These are phyloP conservation scores for Sporothrix humicola DNA, from an alignment of 2,329 filamentous ascomycete species.

Conservation along the genomic window DNA sequence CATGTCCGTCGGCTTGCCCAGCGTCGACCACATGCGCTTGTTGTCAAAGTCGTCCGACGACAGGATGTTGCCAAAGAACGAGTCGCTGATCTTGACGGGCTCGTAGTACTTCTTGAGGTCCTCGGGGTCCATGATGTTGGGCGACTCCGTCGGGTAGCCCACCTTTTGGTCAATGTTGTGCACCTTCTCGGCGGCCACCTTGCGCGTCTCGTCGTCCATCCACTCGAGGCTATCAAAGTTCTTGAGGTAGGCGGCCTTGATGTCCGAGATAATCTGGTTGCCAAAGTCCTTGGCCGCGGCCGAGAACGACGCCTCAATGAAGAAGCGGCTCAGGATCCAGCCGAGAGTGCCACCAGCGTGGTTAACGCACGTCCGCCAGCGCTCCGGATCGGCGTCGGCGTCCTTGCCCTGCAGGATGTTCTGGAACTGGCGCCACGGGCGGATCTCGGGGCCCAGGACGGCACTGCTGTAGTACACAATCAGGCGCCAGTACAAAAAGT, in stretches of 20 bases:
- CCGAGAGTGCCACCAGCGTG: constrained; percentile 55
- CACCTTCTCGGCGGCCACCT: constrained; percentile 67
- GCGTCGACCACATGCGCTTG: constrained; percentile 58
- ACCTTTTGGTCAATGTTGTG: constrained; percentile 72
- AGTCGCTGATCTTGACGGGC: constrained; percentile 54
- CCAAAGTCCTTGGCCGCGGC: constrained; percentile 69
- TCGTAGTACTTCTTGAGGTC: constrained; percentile 63
- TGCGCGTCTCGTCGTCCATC: constrained; percentile 67
- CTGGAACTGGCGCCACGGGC: constrained; percentile 63
- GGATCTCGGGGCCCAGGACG: constrained; percentile 64
- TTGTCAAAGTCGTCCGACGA: constrained; percentile 56
- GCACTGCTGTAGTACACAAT: constrained; percentile 58
- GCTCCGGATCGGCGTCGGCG: constrained; percentile 65
- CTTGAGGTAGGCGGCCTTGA: constrained; percentile 68
- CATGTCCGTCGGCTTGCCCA: constrained; percentile 65
- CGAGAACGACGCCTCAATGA: constrained; percentile 70
- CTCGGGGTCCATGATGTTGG: constrained; percentile 64
- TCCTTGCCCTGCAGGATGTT: constrained; percentile 66
- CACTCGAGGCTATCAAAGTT: constrained; percentile 64
- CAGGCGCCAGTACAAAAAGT: constrained; percentile 69
- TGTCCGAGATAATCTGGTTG: constrained; percentile 71
- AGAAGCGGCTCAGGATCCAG: constrained; percentile 75
- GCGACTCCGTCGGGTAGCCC: constrained; percentile 65
- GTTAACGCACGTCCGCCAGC: constrained; percentile 69
- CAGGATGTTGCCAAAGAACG: constrained; percentile 64